Evolutionary conservation across 106 monocot genomes (phyloP).

Genomic region (Chionographis japonica): DNA sequence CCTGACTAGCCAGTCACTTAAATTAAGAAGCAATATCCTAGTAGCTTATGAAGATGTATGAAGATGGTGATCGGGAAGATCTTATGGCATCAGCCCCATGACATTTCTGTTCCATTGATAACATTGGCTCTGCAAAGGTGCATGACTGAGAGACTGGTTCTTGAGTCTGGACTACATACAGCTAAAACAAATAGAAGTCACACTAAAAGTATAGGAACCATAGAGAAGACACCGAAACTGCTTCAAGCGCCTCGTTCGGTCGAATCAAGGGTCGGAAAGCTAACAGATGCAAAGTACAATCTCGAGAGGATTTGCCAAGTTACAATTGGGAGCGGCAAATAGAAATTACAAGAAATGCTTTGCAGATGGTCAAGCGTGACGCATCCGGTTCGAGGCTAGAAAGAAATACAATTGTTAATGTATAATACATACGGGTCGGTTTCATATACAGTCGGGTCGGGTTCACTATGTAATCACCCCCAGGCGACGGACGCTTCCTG

Average conservation of each 20-base stretch:
- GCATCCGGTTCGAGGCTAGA: background rate
- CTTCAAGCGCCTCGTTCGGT: background rate
- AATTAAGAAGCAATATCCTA: too few species aligned
- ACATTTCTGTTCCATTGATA: slow-evolving; percentile 57
- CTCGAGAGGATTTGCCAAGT: background rate
- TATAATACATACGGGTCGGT: background rate
- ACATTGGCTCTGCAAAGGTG: slow-evolving; percentile 25
- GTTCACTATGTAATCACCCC: too few species aligned
- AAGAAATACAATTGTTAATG: background rate
- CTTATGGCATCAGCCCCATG: slow-evolving; percentile 72
- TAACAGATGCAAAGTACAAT: background rate
- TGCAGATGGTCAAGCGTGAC: slow-evolving; percentile 4
- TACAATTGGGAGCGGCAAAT: slow-evolving; percentile 3
- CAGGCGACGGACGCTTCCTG: too few species aligned
- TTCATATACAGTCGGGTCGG: too few species aligned
- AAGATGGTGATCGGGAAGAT: slow-evolving; percentile 79
- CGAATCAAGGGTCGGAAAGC: background rate
- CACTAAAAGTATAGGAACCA: slow-evolving; percentile 1
- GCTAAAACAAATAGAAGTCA: slow-evolving; percentile 13
- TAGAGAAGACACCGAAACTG: background rate
- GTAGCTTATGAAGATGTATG: slow-evolving; percentile 19
- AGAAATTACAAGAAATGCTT: slow-evolving; percentile 1
- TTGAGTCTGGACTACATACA: slow-evolving; percentile 2
- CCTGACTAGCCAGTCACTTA: too few species aligned
- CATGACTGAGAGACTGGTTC: slow-evolving; percentile 11